A percentile compares a stretch with the other conserved stretches of the same genome.
phyloP scores from a whole-genome alignment of 2,329 filamentous ascomycete genomes.

The Aspergillus pseudoterreus region DNA sequence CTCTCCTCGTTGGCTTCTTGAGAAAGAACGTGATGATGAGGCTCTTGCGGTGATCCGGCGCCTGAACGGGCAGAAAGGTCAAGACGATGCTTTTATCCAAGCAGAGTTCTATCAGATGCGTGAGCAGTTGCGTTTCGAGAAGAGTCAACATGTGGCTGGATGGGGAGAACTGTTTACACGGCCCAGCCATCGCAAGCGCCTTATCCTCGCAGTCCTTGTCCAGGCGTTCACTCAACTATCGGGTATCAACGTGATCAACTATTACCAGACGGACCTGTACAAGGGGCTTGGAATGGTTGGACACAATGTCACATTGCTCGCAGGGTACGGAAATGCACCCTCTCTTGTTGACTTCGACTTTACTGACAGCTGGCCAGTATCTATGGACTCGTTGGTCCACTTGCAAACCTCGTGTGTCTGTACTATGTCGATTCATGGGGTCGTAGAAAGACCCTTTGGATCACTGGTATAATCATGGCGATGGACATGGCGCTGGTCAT shows the following conservation, averaged over 20 bases:
- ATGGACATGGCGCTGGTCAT: conserved; percentile 6
- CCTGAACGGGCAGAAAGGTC: conserved; percentile 1
- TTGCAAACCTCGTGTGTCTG: conserved; percentile 5
- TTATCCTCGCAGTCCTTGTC: conserved; percentile 6
- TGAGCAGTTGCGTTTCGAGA: conserved; percentile 7
- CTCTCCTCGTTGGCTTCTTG: conserved; percentile 8
- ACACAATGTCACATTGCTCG: conserved; percentile 6
- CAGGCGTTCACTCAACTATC: conserved; percentile 8
- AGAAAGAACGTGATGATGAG: conserved; percentile 8
- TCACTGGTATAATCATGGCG: conserved; percentile 3
- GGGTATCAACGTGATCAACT: conserved; percentile 8
- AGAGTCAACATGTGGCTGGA: conserved; percentile 3
- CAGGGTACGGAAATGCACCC: neutral
- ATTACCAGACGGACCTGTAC: conserved; percentile 8
- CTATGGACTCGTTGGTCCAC: conserved; percentile 4
- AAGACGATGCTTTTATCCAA: conserved; percentile 1
- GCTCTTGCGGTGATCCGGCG: conserved; percentile 6
- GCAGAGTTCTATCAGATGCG: conserved; percentile 8
- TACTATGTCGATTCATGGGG: conserved; percentile 8
- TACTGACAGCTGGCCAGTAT: neutral
- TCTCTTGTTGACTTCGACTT: neutral
- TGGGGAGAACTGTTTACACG: conserved; percentile 4
- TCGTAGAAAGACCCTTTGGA: conserved; percentile 7
- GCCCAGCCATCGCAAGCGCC: conserved; percentile 4
- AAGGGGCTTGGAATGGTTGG: conserved; percentile 4